Base-by-base conservation (phyloP, 352 stramenopile genomes). In the Phytophthora meadii region DNA sequence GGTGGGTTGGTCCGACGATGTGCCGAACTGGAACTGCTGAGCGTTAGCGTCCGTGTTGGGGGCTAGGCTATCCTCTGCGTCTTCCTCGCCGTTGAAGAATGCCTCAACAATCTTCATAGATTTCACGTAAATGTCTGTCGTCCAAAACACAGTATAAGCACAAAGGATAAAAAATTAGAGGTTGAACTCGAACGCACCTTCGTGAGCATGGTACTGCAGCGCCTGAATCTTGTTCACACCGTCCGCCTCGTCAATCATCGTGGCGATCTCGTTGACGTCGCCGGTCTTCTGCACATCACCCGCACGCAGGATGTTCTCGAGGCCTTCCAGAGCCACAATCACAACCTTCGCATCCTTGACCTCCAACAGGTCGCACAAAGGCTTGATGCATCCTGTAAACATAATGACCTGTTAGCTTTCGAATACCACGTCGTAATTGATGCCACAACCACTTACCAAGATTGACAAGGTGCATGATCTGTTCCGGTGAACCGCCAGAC, bases 271-370 rank as follows among this genome's bases (percentile, higher is more conserved):
- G 77, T 99, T 99, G 58, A 97, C 87, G 25, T 95, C 82, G 40
- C 74, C 75, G 22, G 77, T 77, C 72, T 89, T 89, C 73, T 85
- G 67, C 46, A 70, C 57, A 46, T 92, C 79, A 28, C 89, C 90
- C 30, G 98, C 89, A 63, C 97, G 98, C 54, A 99, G 82, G 58
- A 99, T 99, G 82, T 99, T 99, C 68, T 99, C 97, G 27, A 99
- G 89, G 19, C 97, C 97, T 77, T 99, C 98, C 30, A 99, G 80
- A 11, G 97, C 97, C 47, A 99, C 98, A 30, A 97, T 99, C 44
- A 99, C 91, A 75, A 99, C 98, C 86, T 99, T 99, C 6, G 94
- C 85, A 75, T 99, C 98, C 68, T 96, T 94, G 9, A 98, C 93
- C 14, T 92, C 92, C 30, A 99, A 85, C 61, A 99, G 79, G 68